Evolutionary conservation across 371 early-diverging fungal genomes (phyloP), one percentile per base, ranked within the genome.

Genomic region (Lichtheimia ornata): DNA sequence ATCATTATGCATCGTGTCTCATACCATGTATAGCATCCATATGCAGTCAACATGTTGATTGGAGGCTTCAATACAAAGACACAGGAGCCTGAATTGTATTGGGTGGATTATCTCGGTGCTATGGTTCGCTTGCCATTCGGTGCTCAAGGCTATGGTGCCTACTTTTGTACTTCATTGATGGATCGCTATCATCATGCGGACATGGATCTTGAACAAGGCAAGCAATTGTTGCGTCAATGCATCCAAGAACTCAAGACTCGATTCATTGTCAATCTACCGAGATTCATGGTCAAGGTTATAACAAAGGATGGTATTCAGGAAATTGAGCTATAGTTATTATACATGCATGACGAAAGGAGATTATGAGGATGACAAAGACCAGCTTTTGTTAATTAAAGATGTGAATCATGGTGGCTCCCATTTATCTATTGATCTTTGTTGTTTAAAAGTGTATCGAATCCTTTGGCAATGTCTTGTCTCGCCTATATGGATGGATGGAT

Each of bases 111-210:
- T 71, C 77, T 97, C 64, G 91, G 92, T 18, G 83, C 93, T 1
- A 81, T 88, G 79, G 85, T 88, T 22, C 85, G 88, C 62, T 81
- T 95, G 44, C 89, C 92, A 40, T 97, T 86, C 77, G 97, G 93
- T 18, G 91, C 94, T 53, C 98, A 98, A 68, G 98, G 97, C 7
- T 95, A 96, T 64, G 93, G 93, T 47, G 81, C 92, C 18, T 96
- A 93, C 83, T 96, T 96, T 77, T 84, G 89, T 68, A 84, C 91
- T 73, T 92, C 96, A 47, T 81, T 95, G 24, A 86, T 98, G 90
- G 98, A 98, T 83, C 88, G 94, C 53, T 90, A 95, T 78, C 94
- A 97, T 83, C 82, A 82, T 49, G 74, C 84, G n/a, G 89, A 93
- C 64, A 81, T 98, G 80, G 72, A 87, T 40, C 72, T 93, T 45